Percentiles rank a stretch among this genome's conserved stretches.
phyloP scores from a whole-genome alignment of 768 basidiomycete species.

The Rhodotorula diobovata region DNA sequence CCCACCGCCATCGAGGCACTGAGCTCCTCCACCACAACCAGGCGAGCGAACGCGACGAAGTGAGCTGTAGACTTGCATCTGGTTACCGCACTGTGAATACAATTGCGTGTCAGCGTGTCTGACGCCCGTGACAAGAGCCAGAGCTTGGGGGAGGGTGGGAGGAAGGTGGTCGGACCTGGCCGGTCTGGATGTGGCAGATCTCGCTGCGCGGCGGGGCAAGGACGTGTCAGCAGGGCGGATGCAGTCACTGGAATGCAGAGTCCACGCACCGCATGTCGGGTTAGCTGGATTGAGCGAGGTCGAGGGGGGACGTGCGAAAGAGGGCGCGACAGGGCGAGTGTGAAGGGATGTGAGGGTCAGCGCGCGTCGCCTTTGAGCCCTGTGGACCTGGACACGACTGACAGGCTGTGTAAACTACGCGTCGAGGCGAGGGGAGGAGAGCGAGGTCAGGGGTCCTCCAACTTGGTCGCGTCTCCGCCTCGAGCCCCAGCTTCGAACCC shows the following conservation, averaged over 20 bases:
- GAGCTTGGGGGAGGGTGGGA: not conserved
- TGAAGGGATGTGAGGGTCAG: not conserved
- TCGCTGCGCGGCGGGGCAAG: constrained; percentile 54
- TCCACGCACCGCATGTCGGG: not conserved
- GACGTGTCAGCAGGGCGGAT: not conserved
- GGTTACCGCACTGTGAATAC: constrained; percentile 81
- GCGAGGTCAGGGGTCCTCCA: too few species aligned
- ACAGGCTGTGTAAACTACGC: too few species aligned
- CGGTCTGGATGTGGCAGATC: constrained; percentile 99
- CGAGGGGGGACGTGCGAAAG: not conserved
- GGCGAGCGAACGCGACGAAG: not conserved
- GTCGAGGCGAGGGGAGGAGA: too few species aligned
- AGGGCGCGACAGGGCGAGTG: not conserved
- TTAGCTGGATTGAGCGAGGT: not conserved
- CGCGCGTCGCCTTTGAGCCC: too few species aligned
- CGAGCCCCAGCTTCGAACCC: too few species aligned
- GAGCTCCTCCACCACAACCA: too few species aligned
- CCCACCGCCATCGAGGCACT: too few species aligned
- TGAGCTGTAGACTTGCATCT: constrained; percentile 70
- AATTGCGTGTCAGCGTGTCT: not conserved
- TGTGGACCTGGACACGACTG: too few species aligned
- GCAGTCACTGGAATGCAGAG: too few species aligned
- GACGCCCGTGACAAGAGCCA: not conserved
- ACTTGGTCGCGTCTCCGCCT: too few species aligned
- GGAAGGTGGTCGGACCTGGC: constrained; percentile 63